Percentiles rank a stretch among this genome's conserved stretches.
Evolutionary conservation across 2,329 filamentous ascomycete species (phyloP).

Genomic region (Aspergillus fructus): DNA sequence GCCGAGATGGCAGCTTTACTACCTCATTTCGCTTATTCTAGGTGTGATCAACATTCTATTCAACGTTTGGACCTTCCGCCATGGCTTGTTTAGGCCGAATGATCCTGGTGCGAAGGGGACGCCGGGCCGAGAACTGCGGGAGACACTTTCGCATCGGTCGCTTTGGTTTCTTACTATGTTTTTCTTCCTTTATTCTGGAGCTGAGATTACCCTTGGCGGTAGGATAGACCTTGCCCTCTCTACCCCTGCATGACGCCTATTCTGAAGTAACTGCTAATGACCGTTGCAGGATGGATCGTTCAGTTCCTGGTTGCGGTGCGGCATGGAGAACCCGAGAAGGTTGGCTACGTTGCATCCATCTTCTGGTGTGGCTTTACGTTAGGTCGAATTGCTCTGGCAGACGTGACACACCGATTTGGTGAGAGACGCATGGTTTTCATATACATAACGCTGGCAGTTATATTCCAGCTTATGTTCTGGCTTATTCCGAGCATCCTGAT

Average conservation of each 20-base stretch:
- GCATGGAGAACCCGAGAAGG: conserved; percentile 22
- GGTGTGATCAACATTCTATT: conserved; percentile 17
- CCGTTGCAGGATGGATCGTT: conserved; percentile 21
- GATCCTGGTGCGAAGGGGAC: conserved; percentile 18
- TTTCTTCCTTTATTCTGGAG: conserved; percentile 26
- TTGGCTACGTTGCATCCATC: conserved; percentile 25
- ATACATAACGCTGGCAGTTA: conserved; percentile 20
- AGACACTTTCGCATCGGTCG: conserved; percentile 17
- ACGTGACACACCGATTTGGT: conserved; percentile 24
- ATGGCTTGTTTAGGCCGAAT: conserved; percentile 23
- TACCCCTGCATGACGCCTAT: not conserved
- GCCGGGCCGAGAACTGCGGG: conserved; percentile 19
- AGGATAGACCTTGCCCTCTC: not conserved
- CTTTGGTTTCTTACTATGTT: conserved; percentile 27
- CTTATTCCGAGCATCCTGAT: conserved; percentile 21
- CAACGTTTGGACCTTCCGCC: conserved; percentile 21
- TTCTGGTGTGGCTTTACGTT: conserved; percentile 26
- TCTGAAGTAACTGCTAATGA: not conserved
- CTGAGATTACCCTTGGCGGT: conserved; percentile 26
- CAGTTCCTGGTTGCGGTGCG: conserved; percentile 25
- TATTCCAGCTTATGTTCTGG: conserved; percentile 25
- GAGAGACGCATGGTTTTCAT: conserved; percentile 24
- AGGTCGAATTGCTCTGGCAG: conserved; percentile 22
- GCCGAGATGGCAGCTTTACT: conserved; percentile 24
- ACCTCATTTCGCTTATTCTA: conserved; percentile 18